A percentile compares a stretch with the other conserved stretches of the same genome.
These are phyloP conservation scores for Coelastrella sp. DNA, from an alignment of 139 green algal genomes.

Conservation along the genomic window DNA sequence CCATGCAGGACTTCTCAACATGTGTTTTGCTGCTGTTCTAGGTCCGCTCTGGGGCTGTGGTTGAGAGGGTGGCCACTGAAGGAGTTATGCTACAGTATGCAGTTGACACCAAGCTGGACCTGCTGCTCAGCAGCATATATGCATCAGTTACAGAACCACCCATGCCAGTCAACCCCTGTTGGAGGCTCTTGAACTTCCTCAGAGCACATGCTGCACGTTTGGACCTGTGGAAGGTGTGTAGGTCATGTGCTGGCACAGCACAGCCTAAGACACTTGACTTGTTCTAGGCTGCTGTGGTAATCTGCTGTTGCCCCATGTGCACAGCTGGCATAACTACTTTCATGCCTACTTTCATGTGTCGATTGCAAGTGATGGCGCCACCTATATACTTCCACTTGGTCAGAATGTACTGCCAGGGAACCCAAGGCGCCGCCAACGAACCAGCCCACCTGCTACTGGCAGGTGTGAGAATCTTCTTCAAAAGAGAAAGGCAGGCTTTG, in stretches of 20 bases:
- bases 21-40: slow-evolving; percentile 7
- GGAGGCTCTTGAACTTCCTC: slow-evolving; percentile 59
- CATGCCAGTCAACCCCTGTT: slow-evolving; percentile 62
- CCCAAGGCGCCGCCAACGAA: too few relatives aligned
- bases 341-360: too few relatives aligned
- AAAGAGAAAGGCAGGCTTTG: background rate
- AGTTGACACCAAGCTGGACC: slow-evolving; percentile 60
- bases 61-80: slow-evolving; percentile 58
- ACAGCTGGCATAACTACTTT: too few relatives aligned
- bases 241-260: too few relatives aligned
- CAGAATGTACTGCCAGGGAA: too few relatives aligned
- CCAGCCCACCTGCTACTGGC: too few relatives aligned
- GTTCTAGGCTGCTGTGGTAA: too few relatives aligned
- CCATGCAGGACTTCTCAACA: background rate
- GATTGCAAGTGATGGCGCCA: too few relatives aligned
- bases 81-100: slow-evolving; percentile 69
- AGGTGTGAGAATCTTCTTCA: too few relatives aligned
- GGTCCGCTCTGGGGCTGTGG: slow-evolving; percentile 55
- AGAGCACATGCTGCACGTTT: slow-evolving; percentile 36
- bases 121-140: slow-evolving; percentile 46
- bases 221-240: slow-evolving; percentile 53
- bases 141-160: slow-evolving; percentile 52
- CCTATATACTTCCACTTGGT: too few relatives aligned
- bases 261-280: too few relatives aligned
- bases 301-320: too few relatives aligned